Percentiles rank a stretch among this genome's conserved stretches.
These are phyloP conservation scores for Entomortierella lignicola DNA, from an alignment of 192 early-diverging fungal species.

Conservation along the genomic window DNA sequence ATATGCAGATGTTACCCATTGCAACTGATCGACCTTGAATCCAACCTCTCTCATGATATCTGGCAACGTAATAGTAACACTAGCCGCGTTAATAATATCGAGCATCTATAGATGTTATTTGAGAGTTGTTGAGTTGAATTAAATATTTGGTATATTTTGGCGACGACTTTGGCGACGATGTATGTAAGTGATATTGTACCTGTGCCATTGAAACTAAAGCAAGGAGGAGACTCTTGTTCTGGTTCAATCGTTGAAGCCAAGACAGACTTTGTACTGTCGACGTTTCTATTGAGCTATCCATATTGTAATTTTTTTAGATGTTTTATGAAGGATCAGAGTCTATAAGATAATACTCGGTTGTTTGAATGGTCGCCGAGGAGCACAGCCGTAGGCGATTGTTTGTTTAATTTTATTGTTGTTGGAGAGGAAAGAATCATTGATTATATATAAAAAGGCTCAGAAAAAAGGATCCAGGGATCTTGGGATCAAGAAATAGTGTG, in stretches of 20 bases:
- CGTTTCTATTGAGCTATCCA: neutral
- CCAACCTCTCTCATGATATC: constrained; percentile 25
- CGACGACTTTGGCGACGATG: too few relatives aligned
- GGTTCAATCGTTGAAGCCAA: constrained; percentile 22
- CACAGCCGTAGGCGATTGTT: too few relatives aligned
- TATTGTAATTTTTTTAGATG: neutral
- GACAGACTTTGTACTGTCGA: neutral
- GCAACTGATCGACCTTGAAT: constrained; percentile 17
- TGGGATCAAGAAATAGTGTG: too few relatives aligned
- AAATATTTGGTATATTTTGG: too few relatives aligned
- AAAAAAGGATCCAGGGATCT: too few relatives aligned
- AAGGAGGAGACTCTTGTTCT: constrained; percentile 18
- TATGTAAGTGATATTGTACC: constrained; percentile 2
- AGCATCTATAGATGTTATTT: constrained; percentile 15
- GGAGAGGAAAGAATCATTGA: too few relatives aligned
- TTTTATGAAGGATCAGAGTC: neutral
- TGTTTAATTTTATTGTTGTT: too few relatives aligned
- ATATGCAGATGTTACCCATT: constrained; percentile 38
- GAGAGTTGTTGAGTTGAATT: too few relatives aligned
- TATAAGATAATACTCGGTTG: too few relatives aligned
- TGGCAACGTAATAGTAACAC: constrained; percentile 29
- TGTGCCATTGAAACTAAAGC: constrained; percentile 29
- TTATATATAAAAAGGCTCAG: too few relatives aligned
- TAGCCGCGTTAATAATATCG: constrained; percentile 27
- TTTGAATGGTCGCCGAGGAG: too few relatives aligned